Evolutionary conservation across 176 grass and related monocot species (phyloP).

Genomic region (Zizania latifolia): DNA sequence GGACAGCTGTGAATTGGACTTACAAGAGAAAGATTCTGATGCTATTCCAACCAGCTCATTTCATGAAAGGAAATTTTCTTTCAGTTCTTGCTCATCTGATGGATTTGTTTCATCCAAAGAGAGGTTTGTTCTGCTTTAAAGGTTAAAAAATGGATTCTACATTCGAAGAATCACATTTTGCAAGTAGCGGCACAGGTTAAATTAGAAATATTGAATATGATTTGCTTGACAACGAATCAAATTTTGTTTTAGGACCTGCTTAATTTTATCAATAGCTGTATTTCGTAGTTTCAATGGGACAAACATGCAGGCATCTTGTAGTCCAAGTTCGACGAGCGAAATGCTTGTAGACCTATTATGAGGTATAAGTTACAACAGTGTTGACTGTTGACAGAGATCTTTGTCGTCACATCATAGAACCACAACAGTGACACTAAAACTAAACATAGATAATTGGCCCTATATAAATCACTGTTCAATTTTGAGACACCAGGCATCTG

Average conservation of each 20-base stretch:
- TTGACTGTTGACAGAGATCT: neutral
- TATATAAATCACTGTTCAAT: neutral
- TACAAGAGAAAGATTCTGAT: constrained; percentile 38
- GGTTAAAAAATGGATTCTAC: neutral
- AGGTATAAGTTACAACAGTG: neutral
- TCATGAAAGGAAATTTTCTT: constrained; percentile 58
- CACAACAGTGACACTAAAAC: neutral
- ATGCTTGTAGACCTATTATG: neutral
- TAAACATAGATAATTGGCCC: neutral
- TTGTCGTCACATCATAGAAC: neutral
- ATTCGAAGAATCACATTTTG: constrained; percentile 2
- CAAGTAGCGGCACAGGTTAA: neutral
- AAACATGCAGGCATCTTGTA: neutral
- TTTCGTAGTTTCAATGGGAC: constrained; percentile 5
- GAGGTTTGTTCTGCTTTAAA: constrained; percentile 35
- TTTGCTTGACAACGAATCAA: neutral
- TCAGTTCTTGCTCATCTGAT: constrained; percentile 60
- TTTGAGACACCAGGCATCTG: neutral
- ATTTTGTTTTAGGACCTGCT: neutral
- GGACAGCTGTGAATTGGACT: constrained; percentile 29
- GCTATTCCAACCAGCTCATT: constrained; percentile 20
- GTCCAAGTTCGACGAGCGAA: neutral
- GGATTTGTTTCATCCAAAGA: constrained; percentile 47
- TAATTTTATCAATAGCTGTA: neutral
- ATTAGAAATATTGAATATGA: neutral